These are phyloP conservation scores for Blastobotrys raffinosifermentans DNA, from an alignment of 1,139 yeast species.

Conservation along the genomic window DNA sequence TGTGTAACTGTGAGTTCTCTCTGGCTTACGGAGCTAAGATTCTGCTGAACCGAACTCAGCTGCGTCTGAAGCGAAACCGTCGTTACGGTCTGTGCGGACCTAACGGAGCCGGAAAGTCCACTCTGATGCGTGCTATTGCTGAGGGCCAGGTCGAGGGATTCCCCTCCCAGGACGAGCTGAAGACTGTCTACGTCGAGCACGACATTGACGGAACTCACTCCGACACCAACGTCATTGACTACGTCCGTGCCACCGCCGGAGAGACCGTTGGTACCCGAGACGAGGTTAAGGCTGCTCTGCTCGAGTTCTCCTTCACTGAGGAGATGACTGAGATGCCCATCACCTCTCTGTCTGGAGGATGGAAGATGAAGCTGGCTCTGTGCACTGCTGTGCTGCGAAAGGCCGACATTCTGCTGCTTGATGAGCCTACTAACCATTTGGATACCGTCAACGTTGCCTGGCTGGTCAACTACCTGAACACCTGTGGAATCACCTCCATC, in stretches of 20 bases:
- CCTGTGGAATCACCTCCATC: conserved; percentile 97
- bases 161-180: conserved; percentile 98
- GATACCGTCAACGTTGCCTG: conserved; percentile 99
- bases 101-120: conserved; percentile 99
- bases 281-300: conserved; percentile 62
- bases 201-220: conserved; percentile 98
- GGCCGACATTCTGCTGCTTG: conserved; percentile 96
- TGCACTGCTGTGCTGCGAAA: conserved; percentile 99
- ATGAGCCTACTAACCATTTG: conserved; percentile 99
- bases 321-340: conserved; percentile 91
- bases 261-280: conserved; percentile 54
- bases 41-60: conserved; percentile 98
- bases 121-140: conserved; percentile 99
- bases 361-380: conserved; percentile 99
- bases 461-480: conserved; percentile 97
- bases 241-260: conserved; percentile 69
- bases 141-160: conserved; percentile 99
- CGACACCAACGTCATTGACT: conserved; percentile 87
- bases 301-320: conserved; percentile 86
- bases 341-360: conserved; percentile 98
- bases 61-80: conserved; percentile 98
- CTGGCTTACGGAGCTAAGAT: conserved; percentile 99
- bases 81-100: conserved; percentile 99
- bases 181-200: conserved; percentile 99
- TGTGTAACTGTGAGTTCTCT: conserved; percentile 99